Percentiles rank a stretch among this genome's conserved stretches.
phyloP scores from a whole-genome alignment of 2,329 filamentous ascomycete species.

The Penicillium expansum region DNA sequence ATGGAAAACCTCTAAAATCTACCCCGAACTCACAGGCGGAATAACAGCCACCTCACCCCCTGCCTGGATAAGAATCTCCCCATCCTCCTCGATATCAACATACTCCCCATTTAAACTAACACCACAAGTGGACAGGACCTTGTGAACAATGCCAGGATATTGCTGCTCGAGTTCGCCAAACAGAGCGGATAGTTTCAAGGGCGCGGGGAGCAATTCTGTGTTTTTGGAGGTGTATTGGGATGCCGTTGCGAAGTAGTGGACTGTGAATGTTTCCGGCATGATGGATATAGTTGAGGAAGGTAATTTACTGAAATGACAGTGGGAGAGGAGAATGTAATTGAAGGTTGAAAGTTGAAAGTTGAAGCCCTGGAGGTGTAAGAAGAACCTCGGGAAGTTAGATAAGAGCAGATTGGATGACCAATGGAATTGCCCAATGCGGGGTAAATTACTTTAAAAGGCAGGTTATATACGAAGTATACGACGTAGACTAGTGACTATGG shows the following conservation, averaged over 20 bases:
- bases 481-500: too few relatives aligned
- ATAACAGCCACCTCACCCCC: slow-evolving; percentile 48
- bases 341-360: not conserved
- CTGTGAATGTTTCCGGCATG: slow-evolving; percentile 35
- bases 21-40: slow-evolving; percentile 50
- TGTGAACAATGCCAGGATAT: slow-evolving; percentile 43
- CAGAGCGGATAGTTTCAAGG: slow-evolving; percentile 38
- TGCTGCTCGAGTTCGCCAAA: slow-evolving; percentile 39
- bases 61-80: slow-evolving; percentile 29
- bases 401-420: not conserved
- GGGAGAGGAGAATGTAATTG: not conserved
- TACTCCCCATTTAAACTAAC: slow-evolving; percentile 46
- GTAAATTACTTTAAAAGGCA: not conserved
- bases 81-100: slow-evolving; percentile 37
- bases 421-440: not conserved
- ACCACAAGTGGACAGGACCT: slow-evolving; percentile 41
- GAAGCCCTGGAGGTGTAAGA: not conserved
- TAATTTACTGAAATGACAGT: not conserved
- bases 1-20: not conserved
- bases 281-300: not conserved
- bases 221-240: slow-evolving; percentile 41
- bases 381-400: not conserved
- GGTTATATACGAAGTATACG: too few relatives aligned
- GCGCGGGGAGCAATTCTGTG: slow-evolving; percentile 42
- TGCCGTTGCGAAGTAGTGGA: slow-evolving; percentile 48